Conservation (phyloP, 495 filamentous ascomycete species). For the Penicillium simplicissimum region DNA sequence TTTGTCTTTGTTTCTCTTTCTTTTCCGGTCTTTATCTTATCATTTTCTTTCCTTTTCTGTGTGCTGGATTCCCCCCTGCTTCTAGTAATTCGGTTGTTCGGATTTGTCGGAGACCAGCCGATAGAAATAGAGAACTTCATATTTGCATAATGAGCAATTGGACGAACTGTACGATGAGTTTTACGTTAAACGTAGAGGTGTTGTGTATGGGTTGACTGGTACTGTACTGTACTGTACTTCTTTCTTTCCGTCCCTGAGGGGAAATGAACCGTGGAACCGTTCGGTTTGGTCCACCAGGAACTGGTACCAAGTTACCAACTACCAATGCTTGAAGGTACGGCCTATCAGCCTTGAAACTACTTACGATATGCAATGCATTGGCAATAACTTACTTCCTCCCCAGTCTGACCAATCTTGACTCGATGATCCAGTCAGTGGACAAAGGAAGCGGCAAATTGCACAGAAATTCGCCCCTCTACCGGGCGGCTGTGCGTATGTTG, state of each 20-base stretch:
- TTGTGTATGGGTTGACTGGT: background rate
- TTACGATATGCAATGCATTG: background rate
- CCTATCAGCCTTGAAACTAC: too few species aligned
- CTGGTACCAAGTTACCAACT: background rate
- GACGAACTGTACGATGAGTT: background rate
- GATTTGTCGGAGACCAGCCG: slow-evolving; percentile 15
- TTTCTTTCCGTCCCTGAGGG: background rate
- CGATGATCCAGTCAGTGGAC: background rate
- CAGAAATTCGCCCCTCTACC: background rate
- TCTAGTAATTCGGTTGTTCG: slow-evolving; percentile 20
- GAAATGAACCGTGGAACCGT: slow-evolving; percentile 4
- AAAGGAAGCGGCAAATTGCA: background rate
- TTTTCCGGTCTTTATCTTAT: background rate
- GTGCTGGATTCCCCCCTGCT: slow-evolving; percentile 25
- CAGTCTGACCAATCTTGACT: background rate
- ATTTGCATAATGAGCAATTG: slow-evolving; percentile 19
- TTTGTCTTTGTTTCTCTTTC: slow-evolving; percentile 17
- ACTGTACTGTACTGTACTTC: too few species aligned
- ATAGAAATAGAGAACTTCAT: slow-evolving; percentile 32
- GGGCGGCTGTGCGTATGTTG: background rate
- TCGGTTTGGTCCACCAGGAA: background rate
- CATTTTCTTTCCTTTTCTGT: slow-evolving; percentile 10
- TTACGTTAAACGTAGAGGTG: background rate
- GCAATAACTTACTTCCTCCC: background rate
- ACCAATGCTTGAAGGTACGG: background rate